These are phyloP conservation scores for Fraxinus velutina DNA, from an alignment of 305 asterid genomes.

Conservation along the genomic window DNA sequence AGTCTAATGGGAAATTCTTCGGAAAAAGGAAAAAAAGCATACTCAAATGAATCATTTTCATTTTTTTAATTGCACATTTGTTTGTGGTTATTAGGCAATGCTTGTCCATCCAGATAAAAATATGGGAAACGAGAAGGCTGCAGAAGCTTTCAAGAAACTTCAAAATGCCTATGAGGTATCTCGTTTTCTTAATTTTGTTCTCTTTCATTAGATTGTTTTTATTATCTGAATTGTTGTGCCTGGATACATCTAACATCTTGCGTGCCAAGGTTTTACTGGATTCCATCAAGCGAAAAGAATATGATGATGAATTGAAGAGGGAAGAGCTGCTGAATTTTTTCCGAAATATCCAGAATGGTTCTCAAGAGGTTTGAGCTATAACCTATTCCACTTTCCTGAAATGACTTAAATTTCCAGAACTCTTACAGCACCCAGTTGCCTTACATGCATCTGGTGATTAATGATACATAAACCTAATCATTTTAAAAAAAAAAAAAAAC, in stretches of 20 bases:
- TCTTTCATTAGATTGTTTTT: not conserved
- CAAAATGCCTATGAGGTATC: conserved; percentile 93
- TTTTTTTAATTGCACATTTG: conserved; percentile 14
- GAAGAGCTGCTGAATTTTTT: conserved; percentile 84
- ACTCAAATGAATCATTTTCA: not conserved
- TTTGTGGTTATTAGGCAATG: conserved; percentile 71
- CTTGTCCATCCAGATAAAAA: conserved; percentile 99
- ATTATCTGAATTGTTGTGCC: conserved; percentile 2
- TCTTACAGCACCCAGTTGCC: not conserved
- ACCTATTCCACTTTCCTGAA: conserved; percentile 16
- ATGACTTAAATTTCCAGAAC: not conserved
- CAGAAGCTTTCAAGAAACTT: conserved; percentile 93
- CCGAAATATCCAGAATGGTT: conserved; percentile 62
- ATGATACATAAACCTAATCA: not conserved
- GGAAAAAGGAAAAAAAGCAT: not conserved
- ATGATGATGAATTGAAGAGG: conserved; percentile 83
- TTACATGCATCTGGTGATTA: not conserved
- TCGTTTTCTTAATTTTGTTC: conserved; percentile 9
- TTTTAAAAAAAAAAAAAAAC: not conserved
- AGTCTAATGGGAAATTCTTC: not conserved
- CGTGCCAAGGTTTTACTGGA: conserved; percentile 68
- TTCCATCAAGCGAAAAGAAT: conserved; percentile 71
- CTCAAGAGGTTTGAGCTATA: conserved; percentile 56
- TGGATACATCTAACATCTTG: conserved; percentile 23
- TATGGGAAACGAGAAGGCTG: conserved; percentile 95